These are phyloP conservation scores for Xerocomus nothofagi DNA, from an alignment of 1,284 basidiomycete genomes.

Conservation along the genomic window DNA sequence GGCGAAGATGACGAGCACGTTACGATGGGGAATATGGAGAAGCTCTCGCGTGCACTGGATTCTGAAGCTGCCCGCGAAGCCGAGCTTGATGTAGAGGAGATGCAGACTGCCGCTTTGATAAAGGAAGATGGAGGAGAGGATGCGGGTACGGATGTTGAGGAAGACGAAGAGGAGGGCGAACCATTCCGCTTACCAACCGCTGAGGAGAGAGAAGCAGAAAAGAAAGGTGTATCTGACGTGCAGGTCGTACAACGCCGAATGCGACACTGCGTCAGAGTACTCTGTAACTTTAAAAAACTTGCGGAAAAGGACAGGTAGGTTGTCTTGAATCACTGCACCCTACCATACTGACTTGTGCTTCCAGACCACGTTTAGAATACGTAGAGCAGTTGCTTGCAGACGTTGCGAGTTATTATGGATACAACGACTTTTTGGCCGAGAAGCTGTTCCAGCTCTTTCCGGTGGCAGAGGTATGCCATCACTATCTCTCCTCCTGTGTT, in stretches of 20 bases:
- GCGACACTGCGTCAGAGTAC: constrained; percentile 81
- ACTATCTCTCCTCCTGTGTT: constrained; percentile 1
- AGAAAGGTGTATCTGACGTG: constrained; percentile 73
- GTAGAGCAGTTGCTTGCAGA: constrained; percentile 86
- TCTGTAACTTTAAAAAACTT: constrained; percentile 73
- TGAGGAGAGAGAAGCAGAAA: constrained; percentile 81
- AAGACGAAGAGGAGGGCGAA: constrained; percentile 55
- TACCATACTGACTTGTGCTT: constrained; percentile 17
- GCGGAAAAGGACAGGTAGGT: constrained; percentile 72
- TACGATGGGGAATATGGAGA: constrained; percentile 77
- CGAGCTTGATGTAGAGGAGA: constrained; percentile 65
- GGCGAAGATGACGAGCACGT: constrained; percentile 55
- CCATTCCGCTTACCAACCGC: constrained; percentile 78
- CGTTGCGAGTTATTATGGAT: constrained; percentile 95
- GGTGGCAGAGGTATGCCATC: constrained; percentile 74
- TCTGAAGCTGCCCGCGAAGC: constrained; percentile 65
- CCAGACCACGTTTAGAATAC: constrained; percentile 85
- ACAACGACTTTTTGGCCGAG: constrained; percentile 94
- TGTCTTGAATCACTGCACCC: constrained; percentile 10
- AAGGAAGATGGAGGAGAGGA: constrained; percentile 57
- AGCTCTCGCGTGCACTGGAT: constrained; percentile 71
- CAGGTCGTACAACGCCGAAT: constrained; percentile 87
- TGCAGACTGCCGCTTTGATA: constrained; percentile 51
- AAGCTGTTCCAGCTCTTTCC: constrained; percentile 95
- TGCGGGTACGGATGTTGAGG: constrained; percentile 53